These are phyloP conservation scores for Bacterosira constricta DNA, from an alignment of 108 stramenopile species.

Conservation along the genomic window DNA sequence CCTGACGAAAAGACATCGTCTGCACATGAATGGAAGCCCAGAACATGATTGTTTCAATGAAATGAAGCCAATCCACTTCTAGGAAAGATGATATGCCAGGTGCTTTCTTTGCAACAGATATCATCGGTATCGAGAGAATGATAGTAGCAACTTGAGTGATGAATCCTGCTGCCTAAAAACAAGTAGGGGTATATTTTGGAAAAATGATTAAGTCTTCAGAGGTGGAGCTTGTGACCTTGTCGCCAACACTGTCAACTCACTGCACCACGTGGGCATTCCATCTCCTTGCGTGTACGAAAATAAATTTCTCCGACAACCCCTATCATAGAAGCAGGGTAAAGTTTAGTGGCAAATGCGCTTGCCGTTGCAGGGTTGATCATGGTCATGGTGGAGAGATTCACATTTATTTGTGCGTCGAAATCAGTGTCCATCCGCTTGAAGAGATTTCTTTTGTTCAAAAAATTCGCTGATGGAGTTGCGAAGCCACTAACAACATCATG, in stretches of 20 bases:
- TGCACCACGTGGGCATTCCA: slow-evolving; percentile 39
- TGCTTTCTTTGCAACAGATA: slow-evolving; percentile 11
- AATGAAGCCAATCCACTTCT: slow-evolving; percentile 45
- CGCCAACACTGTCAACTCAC: slow-evolving; percentile 19
- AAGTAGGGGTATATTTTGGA: not conserved
- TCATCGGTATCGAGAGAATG: slow-evolving; percentile 33
- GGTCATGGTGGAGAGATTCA: too few species aligned
- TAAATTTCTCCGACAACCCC: too few species aligned
- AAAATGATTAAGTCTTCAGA: not conserved
- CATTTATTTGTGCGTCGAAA: too few species aligned
- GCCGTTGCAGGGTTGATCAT: too few species aligned
- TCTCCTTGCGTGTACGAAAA: slow-evolving; percentile 32
- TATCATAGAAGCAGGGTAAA: too few species aligned
- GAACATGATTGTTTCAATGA: slow-evolving; percentile 33
- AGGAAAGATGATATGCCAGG: slow-evolving; percentile 18
- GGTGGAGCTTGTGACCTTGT: too few species aligned
- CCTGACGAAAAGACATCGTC: slow-evolving; percentile 39
- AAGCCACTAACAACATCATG: too few species aligned
- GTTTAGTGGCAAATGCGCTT: too few species aligned
- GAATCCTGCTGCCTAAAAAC: slow-evolving; percentile 21
- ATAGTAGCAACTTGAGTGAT: slow-evolving; percentile 29
- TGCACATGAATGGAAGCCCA: slow-evolving; percentile 41
- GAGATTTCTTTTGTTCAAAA: too few species aligned
- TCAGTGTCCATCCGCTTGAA: too few species aligned
- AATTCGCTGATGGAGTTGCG: too few species aligned